These are phyloP conservation scores for Pilasporangium apinafurcum DNA, from an alignment of 352 stramenopile genomes.

Conservation along the genomic window DNA sequence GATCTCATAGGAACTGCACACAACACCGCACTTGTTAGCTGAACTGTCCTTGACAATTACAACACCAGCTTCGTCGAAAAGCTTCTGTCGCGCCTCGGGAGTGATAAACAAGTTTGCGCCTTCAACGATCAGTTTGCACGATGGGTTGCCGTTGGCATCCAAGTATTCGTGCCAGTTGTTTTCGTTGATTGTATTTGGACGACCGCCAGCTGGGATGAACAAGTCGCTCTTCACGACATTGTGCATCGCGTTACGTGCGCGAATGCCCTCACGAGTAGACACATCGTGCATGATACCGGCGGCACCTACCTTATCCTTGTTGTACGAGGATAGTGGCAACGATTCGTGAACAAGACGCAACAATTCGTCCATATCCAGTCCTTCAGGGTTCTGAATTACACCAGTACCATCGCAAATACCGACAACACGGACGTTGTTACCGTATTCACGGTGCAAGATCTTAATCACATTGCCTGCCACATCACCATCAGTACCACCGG, in stretches of 20 bases:
- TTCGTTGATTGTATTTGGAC: constrained; percentile 82
- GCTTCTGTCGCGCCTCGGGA: constrained; percentile 74
- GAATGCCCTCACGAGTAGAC: constrained; percentile 64
- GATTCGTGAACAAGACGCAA: constrained; percentile 91
- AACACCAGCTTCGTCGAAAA: constrained; percentile 95
- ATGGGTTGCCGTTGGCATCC: constrained; percentile 62
- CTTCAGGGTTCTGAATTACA: constrained; percentile 94
- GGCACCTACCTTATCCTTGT: constrained; percentile 32
- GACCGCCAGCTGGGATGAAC: constrained; percentile 78
- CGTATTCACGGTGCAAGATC: constrained; percentile 93
- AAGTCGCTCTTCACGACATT: constrained; percentile 90
- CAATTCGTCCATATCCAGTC: constrained; percentile 92
- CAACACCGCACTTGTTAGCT: constrained; percentile 84
- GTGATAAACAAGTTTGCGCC: constrained; percentile 86
- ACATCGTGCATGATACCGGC: constrained; percentile 84
- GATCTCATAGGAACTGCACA: constrained; percentile 85
- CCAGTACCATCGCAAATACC: constrained; percentile 89
- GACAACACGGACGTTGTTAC: constrained; percentile 93
- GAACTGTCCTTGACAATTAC: constrained; percentile 98
- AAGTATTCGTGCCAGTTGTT: constrained; percentile 81
- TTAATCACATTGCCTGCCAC: constrained; percentile 98
- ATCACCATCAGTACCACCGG: constrained; percentile 95
- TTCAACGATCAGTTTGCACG: constrained; percentile 77
- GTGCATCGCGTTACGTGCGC: constrained; percentile 97
- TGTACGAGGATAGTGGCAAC: constrained; percentile 83